Evolutionary conservation across 2,329 filamentous ascomycete species (phyloP), one percentile per base, ranked within the genome.

Genomic region (Alternaria alternata): DNA sequence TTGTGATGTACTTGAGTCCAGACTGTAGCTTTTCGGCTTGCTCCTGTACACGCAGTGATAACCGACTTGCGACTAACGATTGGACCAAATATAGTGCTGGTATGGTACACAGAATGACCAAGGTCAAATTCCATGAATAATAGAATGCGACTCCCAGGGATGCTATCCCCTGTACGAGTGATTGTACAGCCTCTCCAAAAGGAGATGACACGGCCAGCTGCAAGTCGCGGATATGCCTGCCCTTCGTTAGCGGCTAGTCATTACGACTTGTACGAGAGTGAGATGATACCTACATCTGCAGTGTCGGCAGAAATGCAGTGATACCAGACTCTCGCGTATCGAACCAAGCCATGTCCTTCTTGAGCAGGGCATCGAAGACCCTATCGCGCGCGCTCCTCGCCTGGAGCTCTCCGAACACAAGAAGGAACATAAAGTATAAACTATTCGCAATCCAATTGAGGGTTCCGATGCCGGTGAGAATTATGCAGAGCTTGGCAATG

Each of bases 111-210:
- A 96, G 81, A 11, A 94, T 89, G 3, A 96, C 88, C 0, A 97
- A 81, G 0, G 94, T 93, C 16, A 98, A 83, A 63, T 89, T 89
- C 92, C 92, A 97, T 0, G 92, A 95, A 68, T 87, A 90, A 74
- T 87, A 90, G 30, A 97, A 85, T 0, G 93, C 92, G 1, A 97
- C 82, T 0, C 80, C 81, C 1, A 97, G 79, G 8, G 91, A 90
- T 5, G 87, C 86, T 5, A 89, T 32, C 0, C 88, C 85, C 3
- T 89, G 87, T n/a, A 91, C 81, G 0, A 87, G 67, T 62, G 91
- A 88, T 60, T 88, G 86, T 7, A 91, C 71, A 1, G 91, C 76
- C 44, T 90, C 86, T 0, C 93, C 94, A 0, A 97, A 81, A 0
- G 93, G 89, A 66, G 95, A 90, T 0, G 93, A 94, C 0, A 89